A percentile compares a stretch with the other conserved stretches of the same genome.
Conservation (phyloP, 2,329 filamentous ascomycete species). For the Colletotrichum tanaceti region DNA sequence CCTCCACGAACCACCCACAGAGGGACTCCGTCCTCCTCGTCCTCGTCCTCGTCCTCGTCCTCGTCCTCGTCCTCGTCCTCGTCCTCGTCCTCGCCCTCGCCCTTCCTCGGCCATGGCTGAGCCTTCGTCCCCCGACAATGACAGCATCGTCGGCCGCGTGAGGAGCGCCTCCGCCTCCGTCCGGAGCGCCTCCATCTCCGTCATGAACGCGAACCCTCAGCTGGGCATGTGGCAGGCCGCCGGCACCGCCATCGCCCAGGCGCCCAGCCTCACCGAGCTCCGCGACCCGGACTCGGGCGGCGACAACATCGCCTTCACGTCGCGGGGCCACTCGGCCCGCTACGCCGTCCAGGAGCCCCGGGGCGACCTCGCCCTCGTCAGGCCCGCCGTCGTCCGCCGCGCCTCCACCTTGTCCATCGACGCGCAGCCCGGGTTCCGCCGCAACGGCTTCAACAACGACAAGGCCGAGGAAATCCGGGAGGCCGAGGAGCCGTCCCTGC, state of each 20-base stretch:
- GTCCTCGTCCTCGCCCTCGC: too few relatives aligned
- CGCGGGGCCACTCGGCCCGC: conserved; percentile 47
- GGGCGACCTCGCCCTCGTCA: conserved; percentile 44
- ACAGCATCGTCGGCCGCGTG: conserved; percentile 44
- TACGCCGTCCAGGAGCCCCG: conserved; percentile 43
- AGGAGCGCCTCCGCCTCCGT: conserved; percentile 45
- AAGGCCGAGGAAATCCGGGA: conserved; percentile 8
- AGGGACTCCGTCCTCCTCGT: conserved; percentile 28
- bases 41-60: too few relatives aligned
- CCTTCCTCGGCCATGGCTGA: conserved; percentile 29
- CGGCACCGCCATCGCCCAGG: conserved; percentile 48
- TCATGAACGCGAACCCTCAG: conserved; percentile 47
- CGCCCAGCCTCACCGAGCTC: conserved; percentile 47
- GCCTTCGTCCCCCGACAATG: conserved; percentile 17
- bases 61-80: too few relatives aligned
- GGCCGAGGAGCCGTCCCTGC: not conserved
- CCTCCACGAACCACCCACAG: not conserved
- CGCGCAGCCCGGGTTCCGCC: conserved; percentile 13
- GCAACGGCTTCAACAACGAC: conserved; percentile 11
- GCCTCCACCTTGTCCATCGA: conserved; percentile 28
- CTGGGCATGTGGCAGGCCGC: conserved; percentile 49
- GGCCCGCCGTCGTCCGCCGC: conserved; percentile 40
- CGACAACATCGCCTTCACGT: conserved; percentile 46
- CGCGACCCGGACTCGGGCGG: conserved; percentile 46
- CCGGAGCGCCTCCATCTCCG: conserved; percentile 45